A percentile compares a stretch with the other conserved stretches of the same genome.
phyloP scores from a whole-genome alignment of 2,329 filamentous ascomycete species.

The Fusarium xylarioides region DNA sequence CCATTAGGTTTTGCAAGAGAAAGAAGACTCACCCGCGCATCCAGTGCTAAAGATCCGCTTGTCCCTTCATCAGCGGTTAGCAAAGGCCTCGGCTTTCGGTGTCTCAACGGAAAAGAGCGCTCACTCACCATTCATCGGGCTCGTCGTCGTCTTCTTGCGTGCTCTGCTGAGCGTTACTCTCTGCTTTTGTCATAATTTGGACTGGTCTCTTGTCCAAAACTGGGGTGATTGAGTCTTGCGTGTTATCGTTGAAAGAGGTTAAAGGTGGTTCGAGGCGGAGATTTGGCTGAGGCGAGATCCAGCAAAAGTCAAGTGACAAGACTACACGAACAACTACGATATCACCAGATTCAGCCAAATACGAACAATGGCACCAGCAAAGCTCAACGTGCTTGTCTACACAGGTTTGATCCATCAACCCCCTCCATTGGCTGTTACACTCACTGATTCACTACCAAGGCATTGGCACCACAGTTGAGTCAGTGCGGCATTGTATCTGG shows the following conservation, averaged over 20 bases:
- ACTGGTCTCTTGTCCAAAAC: conserved; percentile 37
- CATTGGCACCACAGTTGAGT: conserved; percentile 85
- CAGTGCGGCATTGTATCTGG: conserved; percentile 88
- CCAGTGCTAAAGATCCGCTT: conserved; percentile 97
- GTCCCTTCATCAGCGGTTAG: conserved; percentile 70
- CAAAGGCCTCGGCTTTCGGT: conserved; percentile 39
- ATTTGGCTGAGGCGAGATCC: conserved; percentile 34
- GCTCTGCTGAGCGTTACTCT: conserved; percentile 51
- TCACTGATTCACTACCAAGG: conserved; percentile 58
- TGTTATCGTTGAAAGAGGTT: conserved; percentile 11
- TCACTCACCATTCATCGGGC: conserved; percentile 88
- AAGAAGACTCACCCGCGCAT: conserved; percentile 75
- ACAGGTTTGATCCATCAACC: conserved; percentile 67
- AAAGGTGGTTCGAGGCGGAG: conserved; percentile 39
- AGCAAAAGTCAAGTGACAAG: conserved; percentile 39
- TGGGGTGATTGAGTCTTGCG: neutral
- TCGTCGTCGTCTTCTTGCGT: conserved; percentile 71
- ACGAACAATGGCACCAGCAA: conserved; percentile 68
- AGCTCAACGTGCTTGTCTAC: conserved; percentile 93
- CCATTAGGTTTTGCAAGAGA: neutral
- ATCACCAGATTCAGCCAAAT: neutral
- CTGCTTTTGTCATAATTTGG: conserved; percentile 60
- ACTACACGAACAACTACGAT: neutral
- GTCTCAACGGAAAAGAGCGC: conserved; percentile 1
- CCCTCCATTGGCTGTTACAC: neutral